Conservation (phyloP, 371 early-diverging fungal species). For the Circinella umbellata region DNA sequence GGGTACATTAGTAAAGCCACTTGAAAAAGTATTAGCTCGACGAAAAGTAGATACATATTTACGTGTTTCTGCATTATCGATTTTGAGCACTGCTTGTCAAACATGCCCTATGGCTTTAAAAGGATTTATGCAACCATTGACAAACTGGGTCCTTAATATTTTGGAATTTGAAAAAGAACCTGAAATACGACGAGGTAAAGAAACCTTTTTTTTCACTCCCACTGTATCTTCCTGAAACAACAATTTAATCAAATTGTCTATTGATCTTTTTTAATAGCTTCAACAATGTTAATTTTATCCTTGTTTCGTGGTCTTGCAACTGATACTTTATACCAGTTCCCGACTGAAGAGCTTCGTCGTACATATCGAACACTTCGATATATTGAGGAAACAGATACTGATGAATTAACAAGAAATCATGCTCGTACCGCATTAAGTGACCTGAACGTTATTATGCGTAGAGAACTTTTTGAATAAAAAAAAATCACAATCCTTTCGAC, state of each 20-base stretch:
- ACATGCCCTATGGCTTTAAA: constrained; percentile 73
- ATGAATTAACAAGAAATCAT: constrained; percentile 70
- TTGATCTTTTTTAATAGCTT: constrained; percentile 41
- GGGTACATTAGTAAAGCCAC: constrained; percentile 63
- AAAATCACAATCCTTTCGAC: no score
- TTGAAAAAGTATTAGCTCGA: constrained; percentile 67
- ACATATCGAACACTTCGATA: constrained; percentile 65
- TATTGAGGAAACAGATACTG: constrained; percentile 67
- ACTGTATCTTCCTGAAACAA: no score
- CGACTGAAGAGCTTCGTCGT: constrained; percentile 58
- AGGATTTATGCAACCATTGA: constrained; percentile 64
- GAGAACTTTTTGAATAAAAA: constrained; percentile 41
- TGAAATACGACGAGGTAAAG: constrained; percentile 69
- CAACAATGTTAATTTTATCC: constrained; percentile 67
- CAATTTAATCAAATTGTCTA: no score
- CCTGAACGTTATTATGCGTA: constrained; percentile 61
- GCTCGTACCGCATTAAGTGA: constrained; percentile 70
- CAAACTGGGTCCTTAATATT: constrained; percentile 70
- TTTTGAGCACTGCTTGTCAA: constrained; percentile 77
- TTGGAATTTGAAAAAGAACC: constrained; percentile 65
- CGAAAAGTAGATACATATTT: constrained; percentile 43
- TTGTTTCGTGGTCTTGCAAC: constrained; percentile 72
- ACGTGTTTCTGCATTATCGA: constrained; percentile 71
- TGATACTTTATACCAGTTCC: constrained; percentile 60
- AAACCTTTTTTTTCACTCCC: no score